A percentile compares a stretch with the other conserved stretches of the same genome.
Conservation (phyloP, 2,329 filamentous ascomycete genomes). For the Aureobasidium pullulans region DNA sequence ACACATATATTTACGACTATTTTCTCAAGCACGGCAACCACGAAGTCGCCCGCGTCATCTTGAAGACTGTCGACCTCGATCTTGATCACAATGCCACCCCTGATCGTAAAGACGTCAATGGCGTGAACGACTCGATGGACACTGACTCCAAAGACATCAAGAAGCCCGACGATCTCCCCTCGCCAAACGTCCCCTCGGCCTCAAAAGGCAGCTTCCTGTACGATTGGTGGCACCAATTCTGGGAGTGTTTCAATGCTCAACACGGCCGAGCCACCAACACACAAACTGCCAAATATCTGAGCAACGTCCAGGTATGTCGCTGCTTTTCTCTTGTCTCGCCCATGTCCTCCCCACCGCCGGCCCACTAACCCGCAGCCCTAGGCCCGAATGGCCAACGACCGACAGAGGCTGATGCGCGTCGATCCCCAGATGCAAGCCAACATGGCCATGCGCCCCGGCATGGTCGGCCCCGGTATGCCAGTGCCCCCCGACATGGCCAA, state of each 20-base stretch:
- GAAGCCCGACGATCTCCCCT: conserved; percentile 71
- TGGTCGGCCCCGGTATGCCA: conserved; percentile 53
- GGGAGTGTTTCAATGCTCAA: conserved; percentile 87
- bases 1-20: conserved; percentile 88
- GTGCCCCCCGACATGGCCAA: conserved; percentile 62
- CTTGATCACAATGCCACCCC: conserved; percentile 49
- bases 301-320: conserved; percentile 11
- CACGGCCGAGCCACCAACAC: conserved; percentile 39
- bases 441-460: conserved; percentile 32
- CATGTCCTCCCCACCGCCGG: conserved; percentile 24
- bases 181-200: conserved; percentile 59
- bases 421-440: conserved; percentile 21
- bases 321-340: neutral
- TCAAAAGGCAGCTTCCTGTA: conserved; percentile 78
- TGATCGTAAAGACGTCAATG: conserved; percentile 58
- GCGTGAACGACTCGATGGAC: conserved; percentile 62
- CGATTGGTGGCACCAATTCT: conserved; percentile 97
- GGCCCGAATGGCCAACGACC: conserved; percentile 46
- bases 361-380: conserved; percentile 41
- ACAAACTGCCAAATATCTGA: conserved; percentile 8
- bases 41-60: conserved; percentile 70
- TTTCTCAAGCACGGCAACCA: conserved; percentile 80
- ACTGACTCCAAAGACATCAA: conserved; percentile 75
- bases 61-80: conserved; percentile 41
- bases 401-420: conserved; percentile 17